phyloP scores from a whole-genome alignment of 2,329 filamentous ascomycete species.

The Coniosporium tulheliwenetii region DNA sequence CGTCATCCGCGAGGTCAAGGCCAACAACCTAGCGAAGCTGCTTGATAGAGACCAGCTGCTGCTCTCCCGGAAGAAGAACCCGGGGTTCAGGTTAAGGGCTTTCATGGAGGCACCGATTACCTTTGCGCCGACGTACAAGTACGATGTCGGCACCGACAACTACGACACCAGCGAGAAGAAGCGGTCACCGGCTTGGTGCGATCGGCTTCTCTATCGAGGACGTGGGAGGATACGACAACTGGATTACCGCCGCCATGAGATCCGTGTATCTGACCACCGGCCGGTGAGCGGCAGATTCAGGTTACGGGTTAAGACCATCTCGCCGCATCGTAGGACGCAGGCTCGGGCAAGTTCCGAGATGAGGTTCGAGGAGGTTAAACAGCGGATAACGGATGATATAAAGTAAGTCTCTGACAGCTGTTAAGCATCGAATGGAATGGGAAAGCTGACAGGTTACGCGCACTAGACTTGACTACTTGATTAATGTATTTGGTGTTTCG shows the following conservation, averaged over 20 bases:
- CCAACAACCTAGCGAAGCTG: conserved; percentile 68
- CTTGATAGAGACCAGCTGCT: conserved; percentile 89
- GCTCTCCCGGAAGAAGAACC: conserved; percentile 75
- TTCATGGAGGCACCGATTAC: conserved; percentile 85
- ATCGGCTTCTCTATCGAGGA: conserved; percentile 77
- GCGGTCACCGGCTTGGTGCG: conserved; percentile 89
- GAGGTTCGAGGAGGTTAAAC: conserved; percentile 57
- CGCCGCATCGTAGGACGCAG: conserved; percentile 45
- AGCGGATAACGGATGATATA: conserved; percentile 51
- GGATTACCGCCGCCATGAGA: conserved; percentile 79
- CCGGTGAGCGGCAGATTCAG: conserved; percentile 79
- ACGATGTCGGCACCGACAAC: conserved; percentile 85
- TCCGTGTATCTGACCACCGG: conserved; percentile 80
- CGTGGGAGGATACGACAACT: conserved; percentile 69
- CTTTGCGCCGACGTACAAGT: conserved; percentile 96
- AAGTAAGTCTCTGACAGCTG: conserved; percentile 44
- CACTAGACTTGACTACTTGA: conserved; percentile 46
- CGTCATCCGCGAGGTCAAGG: conserved; percentile 70
- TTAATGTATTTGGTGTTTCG: conserved; percentile 43
- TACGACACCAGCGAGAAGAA: conserved; percentile 95
- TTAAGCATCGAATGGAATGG: no score
- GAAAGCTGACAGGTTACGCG: background rate
- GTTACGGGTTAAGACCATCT: conserved; percentile 71
- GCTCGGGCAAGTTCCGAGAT: conserved; percentile 61
- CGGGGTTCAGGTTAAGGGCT: conserved; percentile 71